These are phyloP conservation scores for Penicillium tannophilum DNA, from an alignment of 495 filamentous ascomycete species.

Conservation along the genomic window DNA sequence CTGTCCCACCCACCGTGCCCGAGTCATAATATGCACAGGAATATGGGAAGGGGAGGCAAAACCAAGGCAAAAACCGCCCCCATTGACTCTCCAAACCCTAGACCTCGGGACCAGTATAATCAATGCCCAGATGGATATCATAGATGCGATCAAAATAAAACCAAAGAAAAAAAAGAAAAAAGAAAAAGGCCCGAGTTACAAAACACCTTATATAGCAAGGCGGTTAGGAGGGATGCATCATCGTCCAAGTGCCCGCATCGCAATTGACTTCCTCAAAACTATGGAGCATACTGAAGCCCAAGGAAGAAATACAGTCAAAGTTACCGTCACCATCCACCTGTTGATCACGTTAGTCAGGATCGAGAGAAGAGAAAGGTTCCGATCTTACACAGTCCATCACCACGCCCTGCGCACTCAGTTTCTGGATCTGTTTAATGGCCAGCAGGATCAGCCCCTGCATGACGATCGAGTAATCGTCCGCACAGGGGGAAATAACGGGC, in stretches of 20 bases:
- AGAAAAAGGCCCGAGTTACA: background rate
- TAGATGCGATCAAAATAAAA: constrained; percentile 19
- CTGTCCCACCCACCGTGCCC: constrained; percentile 23
- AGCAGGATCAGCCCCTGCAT: constrained; percentile 81
- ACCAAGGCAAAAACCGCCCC: background rate
- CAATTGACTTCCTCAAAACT: constrained; percentile 80
- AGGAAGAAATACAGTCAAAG: constrained; percentile 67
- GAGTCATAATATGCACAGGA: constrained; percentile 1
- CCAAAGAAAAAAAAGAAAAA: constrained; percentile 10
- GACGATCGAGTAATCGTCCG: constrained; percentile 68
- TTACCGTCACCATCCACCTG: constrained; percentile 73
- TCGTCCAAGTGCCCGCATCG: constrained; percentile 68
- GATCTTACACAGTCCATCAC: constrained; percentile 74
- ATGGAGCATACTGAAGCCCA: constrained; percentile 77
- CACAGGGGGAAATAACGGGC: constrained; percentile 70
- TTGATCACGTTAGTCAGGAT: constrained; percentile 22
- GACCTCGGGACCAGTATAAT: constrained; percentile 5
- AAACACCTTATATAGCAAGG: background rate
- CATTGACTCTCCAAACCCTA: constrained; percentile 1
- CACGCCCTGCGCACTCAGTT: constrained; percentile 67
- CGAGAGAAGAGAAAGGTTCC: background rate
- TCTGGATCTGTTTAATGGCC: constrained; percentile 80
- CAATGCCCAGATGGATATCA: constrained; percentile 37
- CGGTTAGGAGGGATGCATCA: constrained; percentile 46
- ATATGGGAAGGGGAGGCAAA: background rate